Conservation (phyloP, 345 rosid genomes). For the Linum trigynum region DNA sequence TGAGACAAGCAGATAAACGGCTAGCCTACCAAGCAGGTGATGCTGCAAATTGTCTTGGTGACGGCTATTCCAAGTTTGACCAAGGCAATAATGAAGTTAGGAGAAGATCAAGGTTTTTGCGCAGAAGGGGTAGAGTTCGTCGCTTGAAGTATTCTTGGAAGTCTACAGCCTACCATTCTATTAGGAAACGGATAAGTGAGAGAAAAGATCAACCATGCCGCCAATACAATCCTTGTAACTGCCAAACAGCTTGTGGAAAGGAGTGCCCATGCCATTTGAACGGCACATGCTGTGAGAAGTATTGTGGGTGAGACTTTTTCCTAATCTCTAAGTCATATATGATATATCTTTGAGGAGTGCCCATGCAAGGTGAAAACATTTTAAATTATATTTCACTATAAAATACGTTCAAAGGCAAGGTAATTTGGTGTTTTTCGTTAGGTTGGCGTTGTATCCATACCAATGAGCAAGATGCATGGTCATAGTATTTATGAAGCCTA, state of each 20-base stretch:
- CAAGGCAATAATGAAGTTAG: slow-evolving; percentile 75
- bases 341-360: background rate
- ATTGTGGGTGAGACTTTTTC: slow-evolving; percentile 71
- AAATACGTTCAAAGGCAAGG: no score
- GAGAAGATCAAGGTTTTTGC: slow-evolving; percentile 89
- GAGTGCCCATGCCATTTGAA: slow-evolving; percentile 81
- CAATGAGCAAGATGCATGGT: background rate
- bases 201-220: slow-evolving; percentile 98
- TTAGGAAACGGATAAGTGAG: slow-evolving; percentile 80
- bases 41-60: slow-evolving; percentile 52
- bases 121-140: slow-evolving; percentile 93
- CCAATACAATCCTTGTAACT: slow-evolving; percentile 92
- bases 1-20: slow-evolving; percentile 59
- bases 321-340: background rate
- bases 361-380: no score
- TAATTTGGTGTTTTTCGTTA: no score
- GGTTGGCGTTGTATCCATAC: background rate
- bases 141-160: slow-evolving; percentile 99
- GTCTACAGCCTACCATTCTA: slow-evolving; percentile 96
- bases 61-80: slow-evolving; percentile 78
- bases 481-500: slow-evolving; percentile 7
- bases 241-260: slow-evolving; percentile 90
- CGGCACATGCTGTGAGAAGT: slow-evolving; percentile 99
- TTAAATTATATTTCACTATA: no score
- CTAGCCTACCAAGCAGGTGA: slow-evolving; percentile 51